Evolutionary conservation across 2,329 filamentous ascomycete species (phyloP), one percentile per base, ranked within the genome.

Genomic region (Xylaria sp.): DNA sequence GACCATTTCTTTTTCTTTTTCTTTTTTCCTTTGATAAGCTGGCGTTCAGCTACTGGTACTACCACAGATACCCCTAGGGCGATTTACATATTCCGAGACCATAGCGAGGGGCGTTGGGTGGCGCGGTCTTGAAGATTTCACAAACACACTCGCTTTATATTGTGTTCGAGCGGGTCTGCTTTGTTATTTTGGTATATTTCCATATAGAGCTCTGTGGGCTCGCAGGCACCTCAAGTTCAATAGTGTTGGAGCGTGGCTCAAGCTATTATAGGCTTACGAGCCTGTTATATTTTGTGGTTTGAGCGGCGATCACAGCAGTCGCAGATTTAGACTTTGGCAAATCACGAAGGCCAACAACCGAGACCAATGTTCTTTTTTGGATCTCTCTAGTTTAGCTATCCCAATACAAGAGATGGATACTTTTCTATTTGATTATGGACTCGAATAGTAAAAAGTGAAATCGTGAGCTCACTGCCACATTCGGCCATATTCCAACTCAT

Each of bases 81-180:
- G 49, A 56, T 62, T 66, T 33, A 54, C 15, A 36, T 58, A n/a
- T 67, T 55, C 41, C 23, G 39, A 46, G 36, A 59, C 52, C 56
- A 72, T 71, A 71, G 69, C 71, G 66, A 69, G 39, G 63, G 71
- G 71, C 71, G 71, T 72, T 71, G 33, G 68, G 57, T 28, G 20
- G 68, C 51, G 57, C 23, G 23, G 54, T 36, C 41, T 58, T 49
- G 36, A 2, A 48, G 55, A 43, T 41, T 58, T 65, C 25, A 59
- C 28, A 58, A 43, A 55, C 18, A 62, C 52, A 54, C 48, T 58
- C 51, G 43, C 41, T 59, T 57, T 23, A n/a, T 39, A 64, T 68
- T 65, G 41, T 46, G 48, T 52, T 60, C 63, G 36, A 52, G 62
- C 62, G 43, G 28, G 18, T 43, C 33, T 62, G 46, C 33, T 41